Conservation (phyloP, 345 rosid genomes). For the Acer negundo region DNA sequence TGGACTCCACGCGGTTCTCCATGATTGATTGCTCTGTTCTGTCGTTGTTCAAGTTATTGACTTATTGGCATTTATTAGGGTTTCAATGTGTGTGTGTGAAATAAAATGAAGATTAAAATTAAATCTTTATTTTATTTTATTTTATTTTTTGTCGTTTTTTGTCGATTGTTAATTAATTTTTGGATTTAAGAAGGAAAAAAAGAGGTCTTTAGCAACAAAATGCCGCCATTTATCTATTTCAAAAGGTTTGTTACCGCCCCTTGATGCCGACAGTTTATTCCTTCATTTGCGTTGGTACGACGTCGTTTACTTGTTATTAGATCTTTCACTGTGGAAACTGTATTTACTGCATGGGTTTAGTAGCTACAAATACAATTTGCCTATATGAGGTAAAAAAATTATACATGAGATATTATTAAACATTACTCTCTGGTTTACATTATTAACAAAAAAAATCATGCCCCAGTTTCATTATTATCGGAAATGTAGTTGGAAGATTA, state of each 20-base stretch:
- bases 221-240: slow-evolving; percentile 18
- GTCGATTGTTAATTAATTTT: neutral
- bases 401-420: too few relatives aligned
- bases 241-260: slow-evolving; percentile 18
- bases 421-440: too few relatives aligned
- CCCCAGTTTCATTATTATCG: too few relatives aligned
- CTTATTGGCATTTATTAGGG: neutral
- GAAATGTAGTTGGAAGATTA: too few relatives aligned
- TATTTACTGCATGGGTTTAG: too few relatives aligned
- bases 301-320: neutral
- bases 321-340: too few relatives aligned
- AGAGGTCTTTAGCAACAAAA: neutral
- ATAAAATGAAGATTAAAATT: too few relatives aligned
- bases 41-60: too few relatives aligned
- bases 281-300: neutral
- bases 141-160: neutral
- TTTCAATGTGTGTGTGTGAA: neutral
- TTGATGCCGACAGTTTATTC: neutral
- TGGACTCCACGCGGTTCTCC: slow-evolving; percentile 9
- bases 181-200: too few relatives aligned
- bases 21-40: neutral
- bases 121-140: neutral
- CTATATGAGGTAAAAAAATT: too few relatives aligned
- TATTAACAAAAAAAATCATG: too few relatives aligned
- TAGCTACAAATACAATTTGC: too few relatives aligned